Evolutionary conservation across 2,329 filamentous ascomycete genomes (phyloP).

Genomic region (Aureobasidium zeae): DNA sequence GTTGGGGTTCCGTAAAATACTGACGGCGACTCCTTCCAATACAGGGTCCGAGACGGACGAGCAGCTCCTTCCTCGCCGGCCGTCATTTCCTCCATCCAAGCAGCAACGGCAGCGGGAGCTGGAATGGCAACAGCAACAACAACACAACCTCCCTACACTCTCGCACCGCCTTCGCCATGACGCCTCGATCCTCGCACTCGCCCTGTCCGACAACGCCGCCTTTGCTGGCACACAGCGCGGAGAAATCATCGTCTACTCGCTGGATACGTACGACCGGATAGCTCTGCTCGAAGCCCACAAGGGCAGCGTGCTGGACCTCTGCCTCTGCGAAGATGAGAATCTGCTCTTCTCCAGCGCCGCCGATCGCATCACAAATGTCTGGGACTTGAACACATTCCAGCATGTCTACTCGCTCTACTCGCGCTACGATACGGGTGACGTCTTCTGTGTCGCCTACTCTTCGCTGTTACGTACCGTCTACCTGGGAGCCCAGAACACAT

Average conservation of each 20-base stretch:
- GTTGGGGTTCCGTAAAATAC: not conserved
- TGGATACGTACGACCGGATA: conserved; percentile 76
- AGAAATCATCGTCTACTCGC: conserved; percentile 82
- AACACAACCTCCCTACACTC: conserved; percentile 46
- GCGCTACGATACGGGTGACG: conserved; percentile 85
- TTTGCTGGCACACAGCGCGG: conserved; percentile 91
- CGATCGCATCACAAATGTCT: conserved; percentile 90
- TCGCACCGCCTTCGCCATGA: conserved; percentile 67
- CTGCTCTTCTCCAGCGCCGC: conserved; percentile 87
- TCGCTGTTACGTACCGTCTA: conserved; percentile 71
- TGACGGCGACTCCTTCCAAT: conserved; percentile 9
- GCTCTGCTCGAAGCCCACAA: conserved; percentile 78
- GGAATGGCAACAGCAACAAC: conserved; percentile 10
- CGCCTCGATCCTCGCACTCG: conserved; percentile 73
- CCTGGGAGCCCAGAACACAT: conserved; percentile 87
- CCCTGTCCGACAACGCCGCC: conserved; percentile 68
- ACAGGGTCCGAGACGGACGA: conserved; percentile 19
- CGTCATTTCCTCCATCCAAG: not conserved
- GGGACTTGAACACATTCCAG: conserved; percentile 67
- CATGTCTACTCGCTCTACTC: conserved; percentile 86
- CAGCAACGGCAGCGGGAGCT: too few species aligned
- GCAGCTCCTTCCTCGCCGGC: conserved; percentile 8
- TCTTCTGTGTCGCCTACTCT: conserved; percentile 92
- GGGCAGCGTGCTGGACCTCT: conserved; percentile 79
- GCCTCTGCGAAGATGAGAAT: conserved; percentile 62